Evolutionary conservation across 2,329 filamentous ascomycete species (phyloP).

Genomic region (Colletotrichum kahawae): DNA sequence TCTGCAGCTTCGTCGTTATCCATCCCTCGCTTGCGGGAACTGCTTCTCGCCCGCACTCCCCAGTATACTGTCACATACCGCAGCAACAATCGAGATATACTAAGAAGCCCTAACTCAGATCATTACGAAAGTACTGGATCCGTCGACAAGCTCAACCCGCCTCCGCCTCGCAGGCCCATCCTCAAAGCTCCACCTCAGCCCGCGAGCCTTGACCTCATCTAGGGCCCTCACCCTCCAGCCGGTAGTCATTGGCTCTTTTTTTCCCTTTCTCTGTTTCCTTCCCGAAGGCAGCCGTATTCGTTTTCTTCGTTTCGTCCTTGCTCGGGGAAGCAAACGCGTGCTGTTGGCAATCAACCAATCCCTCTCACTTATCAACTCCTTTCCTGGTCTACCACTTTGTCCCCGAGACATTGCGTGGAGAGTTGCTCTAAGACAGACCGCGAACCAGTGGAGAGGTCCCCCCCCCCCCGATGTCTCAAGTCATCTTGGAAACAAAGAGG

Average conservation of each 20-base stretch:
- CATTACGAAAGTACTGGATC: slow-evolving; percentile 12
- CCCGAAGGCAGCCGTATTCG: neutral
- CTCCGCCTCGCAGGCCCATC: slow-evolving; percentile 12
- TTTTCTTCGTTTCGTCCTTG: neutral
- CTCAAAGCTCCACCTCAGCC: slow-evolving; percentile 21
- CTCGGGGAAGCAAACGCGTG: slow-evolving; percentile 7
- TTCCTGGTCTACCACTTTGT: slow-evolving; percentile 2
- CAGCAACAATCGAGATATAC: slow-evolving; percentile 18
- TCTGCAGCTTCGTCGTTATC: slow-evolving; percentile 8
- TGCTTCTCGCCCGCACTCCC: slow-evolving; percentile 10
- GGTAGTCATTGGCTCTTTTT: slow-evolving; percentile 13
- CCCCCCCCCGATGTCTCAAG: slow-evolving; percentile 36
- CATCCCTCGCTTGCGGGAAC: slow-evolving; percentile 17
- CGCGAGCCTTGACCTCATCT: slow-evolving; percentile 17
- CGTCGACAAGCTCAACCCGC: slow-evolving; percentile 13
- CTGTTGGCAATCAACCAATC: neutral
- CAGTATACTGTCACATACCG: slow-evolving; percentile 14
- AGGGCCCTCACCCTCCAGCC: slow-evolving; percentile 16
- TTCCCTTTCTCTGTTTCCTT: neutral
- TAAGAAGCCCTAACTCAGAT: slow-evolving; percentile 19
- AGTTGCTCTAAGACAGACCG: slow-evolving; percentile 19
- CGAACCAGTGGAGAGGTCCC: slow-evolving; percentile 29
- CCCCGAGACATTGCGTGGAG: slow-evolving; percentile 22
- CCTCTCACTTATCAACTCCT: neutral
- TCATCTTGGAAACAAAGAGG: slow-evolving; percentile 34